Percentiles rank a stretch among this genome's conserved stretches.
Conservation (phyloP, 148 eudicot species). For the Mesembryanthemum crystallinum region DNA sequence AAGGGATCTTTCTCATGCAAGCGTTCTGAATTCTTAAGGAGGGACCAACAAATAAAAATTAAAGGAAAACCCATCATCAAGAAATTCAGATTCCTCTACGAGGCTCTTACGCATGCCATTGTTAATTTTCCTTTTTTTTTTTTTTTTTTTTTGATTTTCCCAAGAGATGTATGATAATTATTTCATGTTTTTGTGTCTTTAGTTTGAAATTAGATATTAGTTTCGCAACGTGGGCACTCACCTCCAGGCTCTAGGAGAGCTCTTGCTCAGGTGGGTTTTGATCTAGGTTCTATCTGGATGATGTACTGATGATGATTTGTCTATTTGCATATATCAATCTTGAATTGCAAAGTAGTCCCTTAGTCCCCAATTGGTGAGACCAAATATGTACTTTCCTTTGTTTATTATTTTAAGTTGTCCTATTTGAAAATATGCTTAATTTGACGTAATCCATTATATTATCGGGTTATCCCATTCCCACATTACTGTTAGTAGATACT, state of each 20-base stretch:
- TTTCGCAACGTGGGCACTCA: constrained; percentile 18
- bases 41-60: not conserved
- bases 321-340: too few species aligned
- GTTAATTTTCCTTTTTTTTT: not conserved
- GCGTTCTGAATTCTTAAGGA: constrained; percentile 27
- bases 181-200: constrained; percentile 15
- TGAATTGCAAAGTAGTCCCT: too few species aligned
- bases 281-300: too few species aligned
- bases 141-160: not conserved
- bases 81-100: constrained; percentile 21
- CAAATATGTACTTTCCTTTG: too few species aligned
- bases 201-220: constrained; percentile 22
- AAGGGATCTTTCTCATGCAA: constrained; percentile 66
- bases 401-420: too few species aligned
- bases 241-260: constrained; percentile 6
- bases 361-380: too few species aligned
- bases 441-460: too few species aligned
- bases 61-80: not conserved
- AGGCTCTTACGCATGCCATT: constrained; percentile 20
- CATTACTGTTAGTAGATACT: too few species aligned
- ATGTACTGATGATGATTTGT: too few species aligned
- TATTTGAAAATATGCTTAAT: too few species aligned
- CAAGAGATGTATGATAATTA: constrained; percentile 6
- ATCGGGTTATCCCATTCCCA: too few species aligned
- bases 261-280: constrained; percentile 19